phyloP scores from a whole-genome alignment of 2,329 filamentous ascomycete species.

The Calonectria montana region DNA sequence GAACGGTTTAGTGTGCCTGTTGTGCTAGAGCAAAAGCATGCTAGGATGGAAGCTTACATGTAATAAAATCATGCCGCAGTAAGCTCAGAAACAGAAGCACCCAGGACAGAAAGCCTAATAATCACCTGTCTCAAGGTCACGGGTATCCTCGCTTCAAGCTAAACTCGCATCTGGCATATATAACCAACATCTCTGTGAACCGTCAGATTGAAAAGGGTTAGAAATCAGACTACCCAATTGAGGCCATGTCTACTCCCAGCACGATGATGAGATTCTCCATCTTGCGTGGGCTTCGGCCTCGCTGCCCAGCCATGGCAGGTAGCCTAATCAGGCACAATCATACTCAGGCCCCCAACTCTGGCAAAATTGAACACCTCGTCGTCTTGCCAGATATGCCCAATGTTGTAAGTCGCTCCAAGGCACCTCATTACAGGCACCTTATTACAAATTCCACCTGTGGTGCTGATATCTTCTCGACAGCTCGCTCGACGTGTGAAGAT shows the following conservation, averaged over 20 bases:
- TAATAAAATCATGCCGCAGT: background rate
- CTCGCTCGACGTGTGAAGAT: background rate
- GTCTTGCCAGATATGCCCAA: background rate
- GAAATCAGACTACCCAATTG: background rate
- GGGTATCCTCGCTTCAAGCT: background rate
- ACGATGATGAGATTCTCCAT: background rate
- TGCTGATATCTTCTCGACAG: background rate
- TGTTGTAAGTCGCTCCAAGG: background rate
- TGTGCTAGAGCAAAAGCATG: background rate
- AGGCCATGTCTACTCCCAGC: background rate
- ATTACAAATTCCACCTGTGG: background rate
- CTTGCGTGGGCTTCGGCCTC: background rate
- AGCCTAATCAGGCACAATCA: background rate
- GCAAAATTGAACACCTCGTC: background rate
- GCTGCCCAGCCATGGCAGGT: background rate
- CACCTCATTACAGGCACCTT: background rate
- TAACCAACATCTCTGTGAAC: background rate
- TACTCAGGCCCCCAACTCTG: background rate
- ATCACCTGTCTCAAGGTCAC: background rate
- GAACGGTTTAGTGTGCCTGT: background rate
- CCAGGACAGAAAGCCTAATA: background rate
- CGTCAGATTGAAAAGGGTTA: background rate
- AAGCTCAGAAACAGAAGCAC: background rate
- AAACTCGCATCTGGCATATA: background rate
- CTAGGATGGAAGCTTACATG: background rate